Evolutionary conservation across 2,329 filamentous ascomycete species (phyloP), one percentile per base, ranked within the genome.

Genomic region (Scopulariopsis brevicaulis): DNA sequence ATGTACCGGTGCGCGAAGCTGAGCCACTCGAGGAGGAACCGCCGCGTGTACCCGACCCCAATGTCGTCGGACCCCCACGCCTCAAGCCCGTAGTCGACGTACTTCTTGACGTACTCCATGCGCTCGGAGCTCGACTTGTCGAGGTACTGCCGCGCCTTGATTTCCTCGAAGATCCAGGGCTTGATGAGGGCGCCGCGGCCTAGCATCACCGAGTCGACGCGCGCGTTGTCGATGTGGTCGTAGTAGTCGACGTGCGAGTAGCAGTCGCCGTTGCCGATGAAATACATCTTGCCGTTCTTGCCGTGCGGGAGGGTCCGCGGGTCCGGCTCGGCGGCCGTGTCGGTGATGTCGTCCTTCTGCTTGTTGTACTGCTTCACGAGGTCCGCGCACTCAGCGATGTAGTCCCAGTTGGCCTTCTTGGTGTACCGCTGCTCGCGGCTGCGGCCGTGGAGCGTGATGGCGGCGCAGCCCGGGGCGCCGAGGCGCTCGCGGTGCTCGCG

Each of bases 151-250:
- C 89, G 88, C 62, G 85, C 82, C 64, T 89, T 83, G 58, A 99
- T 97, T 73, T 99, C 94, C 71, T 99, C 94, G 68, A 97, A 99
- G 62, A 99, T 78, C 94, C 94, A 99, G 1, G 94, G 94, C 74
- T 99, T 99, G 74, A 97, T 90, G 59, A 99, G 81, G 11, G 94
- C 94, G 59, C 94, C 94, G 60, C 94, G 89, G n/a, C 86, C 94
- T 61, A 97, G 84, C 94, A 99, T 97, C 68, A 96, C 89, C n/a
- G 85, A 85, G 74, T 97, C 93, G 53, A 97, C 91, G 53, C 83
- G 82, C 40, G 89, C 81, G 60, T 93, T 81, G 54, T 86, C 79
- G 46, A 97, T 77, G 66, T 94, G 85, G 59, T 85, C 76, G 62
- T 84, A 84, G 74, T 97, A 97, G 69, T 97, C 91, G 35, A 85